Evolutionary conservation across 768 basidiomycete genomes (phyloP).

Genomic region (Mycena filopes): DNA sequence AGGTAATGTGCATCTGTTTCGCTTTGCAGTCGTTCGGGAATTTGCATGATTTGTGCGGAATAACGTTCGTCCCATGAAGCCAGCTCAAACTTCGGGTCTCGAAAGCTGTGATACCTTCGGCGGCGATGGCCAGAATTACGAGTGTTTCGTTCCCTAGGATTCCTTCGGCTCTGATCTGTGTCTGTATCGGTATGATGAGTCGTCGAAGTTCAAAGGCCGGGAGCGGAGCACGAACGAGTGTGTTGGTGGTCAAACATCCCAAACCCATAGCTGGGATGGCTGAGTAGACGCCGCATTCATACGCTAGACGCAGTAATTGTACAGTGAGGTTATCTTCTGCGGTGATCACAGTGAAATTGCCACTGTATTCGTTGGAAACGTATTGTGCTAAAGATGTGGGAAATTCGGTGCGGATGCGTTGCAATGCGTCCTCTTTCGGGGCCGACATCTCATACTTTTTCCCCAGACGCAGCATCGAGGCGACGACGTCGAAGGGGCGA

Average conservation of each 20-base stretch:
- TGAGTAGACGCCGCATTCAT: constrained; percentile 7
- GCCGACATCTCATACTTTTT: constrained; percentile 18
- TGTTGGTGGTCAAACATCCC: not conserved
- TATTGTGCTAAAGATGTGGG: not conserved
- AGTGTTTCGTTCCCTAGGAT: not conserved
- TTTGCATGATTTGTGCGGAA: not conserved
- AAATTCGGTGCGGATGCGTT: constrained; percentile 3
- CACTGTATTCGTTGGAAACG: not conserved
- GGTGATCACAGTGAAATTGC: not conserved
- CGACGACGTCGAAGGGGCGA: constrained; percentile 6
- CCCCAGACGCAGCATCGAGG: constrained; percentile 18
- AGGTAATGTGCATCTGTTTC: not conserved
- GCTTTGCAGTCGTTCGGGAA: not conserved
- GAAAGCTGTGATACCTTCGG: not conserved
- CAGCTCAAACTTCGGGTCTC: not conserved
- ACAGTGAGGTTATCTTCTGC: no score
- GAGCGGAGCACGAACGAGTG: not conserved
- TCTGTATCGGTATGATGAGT: no score
- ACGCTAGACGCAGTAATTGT: constrained; percentile 1
- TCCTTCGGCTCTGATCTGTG: no score
- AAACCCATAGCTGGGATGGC: constrained; percentile 2
- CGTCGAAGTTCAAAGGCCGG: not conserved
- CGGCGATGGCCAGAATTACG: not conserved
- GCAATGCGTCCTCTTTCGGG: constrained; percentile 6
- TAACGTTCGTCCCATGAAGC: not conserved